phyloP scores from a whole-genome alignment of 108 stramenopile genomes.

The Parmales sp. region DNA sequence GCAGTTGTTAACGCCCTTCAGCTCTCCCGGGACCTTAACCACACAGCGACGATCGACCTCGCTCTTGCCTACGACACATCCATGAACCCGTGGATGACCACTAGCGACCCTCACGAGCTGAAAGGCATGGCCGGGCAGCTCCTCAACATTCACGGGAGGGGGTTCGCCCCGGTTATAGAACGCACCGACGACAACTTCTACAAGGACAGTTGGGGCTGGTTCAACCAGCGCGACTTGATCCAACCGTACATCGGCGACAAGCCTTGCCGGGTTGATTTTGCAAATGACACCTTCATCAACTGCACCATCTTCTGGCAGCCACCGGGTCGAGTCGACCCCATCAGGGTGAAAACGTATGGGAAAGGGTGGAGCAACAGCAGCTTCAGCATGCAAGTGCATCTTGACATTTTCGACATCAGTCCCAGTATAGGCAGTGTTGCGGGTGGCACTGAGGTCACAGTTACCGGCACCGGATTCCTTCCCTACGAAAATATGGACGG shows the following conservation, averaged over 20 bases:
- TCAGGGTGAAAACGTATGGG: not conserved
- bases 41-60: too few species aligned
- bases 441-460: conserved; percentile 1
- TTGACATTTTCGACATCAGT: not conserved
- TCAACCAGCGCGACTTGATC: conserved; percentile 7
- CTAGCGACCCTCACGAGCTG: too few species aligned
- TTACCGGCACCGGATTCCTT: conserved; percentile 12
- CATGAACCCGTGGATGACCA: too few species aligned
- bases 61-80: too few species aligned
- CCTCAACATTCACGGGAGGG: not conserved
- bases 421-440: not conserved
- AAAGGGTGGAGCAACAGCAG: not conserved
- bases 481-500: not conserved
- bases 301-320: not conserved
- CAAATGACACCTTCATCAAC: conserved; percentile 11
- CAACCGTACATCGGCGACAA: conserved; percentile 5
- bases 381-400: not conserved
- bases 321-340: not conserved
- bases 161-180: not conserved
- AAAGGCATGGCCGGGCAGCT: conserved; percentile 16
- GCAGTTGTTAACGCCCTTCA: too few species aligned
- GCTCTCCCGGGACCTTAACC: too few species aligned
- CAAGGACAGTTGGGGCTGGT: conserved; percentile 13
- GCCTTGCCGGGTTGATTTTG: not conserved
- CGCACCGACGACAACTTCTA: not conserved